These are phyloP conservation scores for Fusarium luffae DNA, from an alignment of 2,329 filamentous ascomycete species.

Conservation along the genomic window DNA sequence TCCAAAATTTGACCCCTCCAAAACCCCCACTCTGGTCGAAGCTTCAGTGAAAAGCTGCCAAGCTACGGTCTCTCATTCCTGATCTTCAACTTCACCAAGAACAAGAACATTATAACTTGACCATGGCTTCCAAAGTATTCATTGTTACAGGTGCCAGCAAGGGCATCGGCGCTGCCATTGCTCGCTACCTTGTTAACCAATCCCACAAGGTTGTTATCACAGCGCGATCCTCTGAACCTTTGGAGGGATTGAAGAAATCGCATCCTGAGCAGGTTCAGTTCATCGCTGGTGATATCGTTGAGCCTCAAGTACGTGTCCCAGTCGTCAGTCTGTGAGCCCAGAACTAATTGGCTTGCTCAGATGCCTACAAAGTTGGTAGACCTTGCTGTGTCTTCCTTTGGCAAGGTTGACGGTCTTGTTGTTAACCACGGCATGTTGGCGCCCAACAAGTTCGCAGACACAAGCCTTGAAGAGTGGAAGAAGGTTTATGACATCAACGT, in stretches of 20 bases:
- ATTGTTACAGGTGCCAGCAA: conserved; percentile 75
- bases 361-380: conserved; percentile 71
- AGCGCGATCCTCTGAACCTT: conserved; percentile 62
- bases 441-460: conserved; percentile 78
- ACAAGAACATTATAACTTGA: conserved; percentile 8
- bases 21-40: conserved; percentile 28
- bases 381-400: conserved; percentile 74
- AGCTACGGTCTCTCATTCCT: conserved; percentile 9
- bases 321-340: background rate
- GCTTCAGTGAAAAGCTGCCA: conserved; percentile 9
- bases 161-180: conserved; percentile 69
- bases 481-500: conserved; percentile 84
- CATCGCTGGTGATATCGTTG: conserved; percentile 65
- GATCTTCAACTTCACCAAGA: background rate
- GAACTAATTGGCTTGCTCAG: conserved; percentile 47
- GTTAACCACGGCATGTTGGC: conserved; percentile 87
- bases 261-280: conserved; percentile 63
- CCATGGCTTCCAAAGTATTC: conserved; percentile 71
- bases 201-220: conserved; percentile 70
- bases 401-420: conserved; percentile 81
- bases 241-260: conserved; percentile 63
- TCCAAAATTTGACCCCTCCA: conserved; percentile 35
- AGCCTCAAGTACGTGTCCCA: conserved; percentile 50
- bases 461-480: conserved; percentile 79
- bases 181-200: conserved; percentile 61